A percentile compares a stretch with the other conserved stretches of the same genome.
Conservation (phyloP, 1,284 basidiomycete genomes). For the Boletus holoroseus region DNA sequence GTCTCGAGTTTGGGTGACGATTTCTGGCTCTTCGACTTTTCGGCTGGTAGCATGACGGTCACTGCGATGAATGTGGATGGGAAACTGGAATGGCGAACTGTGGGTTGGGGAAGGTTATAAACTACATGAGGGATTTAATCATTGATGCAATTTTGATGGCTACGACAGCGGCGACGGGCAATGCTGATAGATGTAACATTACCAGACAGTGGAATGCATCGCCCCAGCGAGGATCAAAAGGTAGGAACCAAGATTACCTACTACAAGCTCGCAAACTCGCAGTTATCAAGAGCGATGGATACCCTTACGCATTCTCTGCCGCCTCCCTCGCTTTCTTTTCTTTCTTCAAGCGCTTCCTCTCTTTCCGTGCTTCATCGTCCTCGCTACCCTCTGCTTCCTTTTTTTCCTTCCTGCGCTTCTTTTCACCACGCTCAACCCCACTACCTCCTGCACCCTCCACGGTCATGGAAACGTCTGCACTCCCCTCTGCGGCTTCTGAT, state of each 20-base stretch:
- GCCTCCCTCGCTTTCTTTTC: slow-evolving; percentile 62
- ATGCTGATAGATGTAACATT: slow-evolving; percentile 7
- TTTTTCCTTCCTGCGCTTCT: slow-evolving; percentile 48
- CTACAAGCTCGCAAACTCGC: neutral
- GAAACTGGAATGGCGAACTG: neutral
- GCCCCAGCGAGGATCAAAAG: slow-evolving; percentile 15
- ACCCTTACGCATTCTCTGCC: slow-evolving; percentile 28
- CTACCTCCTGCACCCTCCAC: slow-evolving; percentile 34
- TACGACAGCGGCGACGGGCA: slow-evolving; percentile 1
- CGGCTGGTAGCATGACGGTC: slow-evolving; percentile 9
- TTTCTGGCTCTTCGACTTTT: slow-evolving; percentile 31
- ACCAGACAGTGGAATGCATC: slow-evolving; percentile 1
- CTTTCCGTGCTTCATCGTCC: slow-evolving; percentile 58
- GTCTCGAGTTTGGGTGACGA: slow-evolving; percentile 63
- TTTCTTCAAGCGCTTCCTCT: slow-evolving; percentile 60
- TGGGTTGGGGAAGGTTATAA: slow-evolving; percentile 1
- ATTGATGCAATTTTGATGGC: slow-evolving; percentile 18
- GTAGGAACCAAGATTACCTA: slow-evolving; percentile 7
- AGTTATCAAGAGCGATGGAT: neutral
- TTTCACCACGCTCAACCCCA: slow-evolving; percentile 44
- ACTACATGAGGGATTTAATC: neutral
- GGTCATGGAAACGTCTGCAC: slow-evolving; percentile 41
- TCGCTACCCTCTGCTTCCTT: slow-evolving; percentile 43
- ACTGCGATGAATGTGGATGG: slow-evolving; percentile 3
- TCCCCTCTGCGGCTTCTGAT: slow-evolving; percentile 49